Base-by-base conservation (phyloP, 148 eudicot species). In the Amaranthus hypochondriacus region DNA sequence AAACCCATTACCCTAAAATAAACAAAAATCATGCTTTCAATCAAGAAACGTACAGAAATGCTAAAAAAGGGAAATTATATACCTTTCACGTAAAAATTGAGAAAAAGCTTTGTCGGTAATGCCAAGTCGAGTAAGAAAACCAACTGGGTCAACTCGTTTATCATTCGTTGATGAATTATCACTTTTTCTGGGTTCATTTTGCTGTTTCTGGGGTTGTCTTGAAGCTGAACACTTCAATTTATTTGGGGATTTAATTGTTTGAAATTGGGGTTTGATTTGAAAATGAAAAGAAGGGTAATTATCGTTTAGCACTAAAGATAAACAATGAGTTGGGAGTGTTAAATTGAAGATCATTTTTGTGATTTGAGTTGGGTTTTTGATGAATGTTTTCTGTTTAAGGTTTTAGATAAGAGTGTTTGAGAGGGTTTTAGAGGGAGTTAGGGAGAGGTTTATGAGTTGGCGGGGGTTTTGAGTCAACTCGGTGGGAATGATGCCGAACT, bases 31-130 rank as follows among this genome's bases (percentile, higher is more conserved):
- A 55, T 61, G 12, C 63, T 67, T 42, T 4, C 55, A 59, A 7
- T 10, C 3, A 57, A 56, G 15, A 50, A 28, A 54, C 0, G 9
- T 21, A 49, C 48, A 44, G 4, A 66, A 58, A 10, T 9, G 7
- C 4, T 6, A 48, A 5, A 44, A 39, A 78, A 21, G 4, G 7
- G 52, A 53, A 61, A 68, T 44, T 46, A 6, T 53, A 48, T 1
- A 95, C 98, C 98, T 88, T 81, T 95, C 97, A 46, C 98, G 93
- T 48, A 95, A 91, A 70, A 88, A 95, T 75, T 84, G 96, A 55
- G 89, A 87, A 73, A 95, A 88, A 57, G 83, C 88, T 83, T 85
- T 89, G 60, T 87, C 81, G 58, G 92, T 68, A 81, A 90, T 85
- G 63, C 82, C 89, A 57, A 59, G 81, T 73, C 86, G 89, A 55